Conservation (phyloP, 192 early-diverging fungal species). For the Backusella australiensis region DNA sequence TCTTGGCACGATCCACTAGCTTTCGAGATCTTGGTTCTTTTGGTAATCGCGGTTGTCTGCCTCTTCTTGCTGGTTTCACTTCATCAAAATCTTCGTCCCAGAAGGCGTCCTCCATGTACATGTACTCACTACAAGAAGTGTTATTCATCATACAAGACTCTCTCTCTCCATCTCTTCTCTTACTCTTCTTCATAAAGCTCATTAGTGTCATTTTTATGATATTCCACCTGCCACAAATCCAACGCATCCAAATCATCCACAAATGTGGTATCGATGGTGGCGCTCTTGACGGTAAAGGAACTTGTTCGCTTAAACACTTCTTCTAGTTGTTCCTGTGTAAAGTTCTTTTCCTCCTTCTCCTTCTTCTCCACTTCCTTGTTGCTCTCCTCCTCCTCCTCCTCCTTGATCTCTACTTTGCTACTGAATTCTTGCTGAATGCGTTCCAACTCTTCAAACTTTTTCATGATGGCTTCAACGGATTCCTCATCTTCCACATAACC, state of each 20-base stretch:
- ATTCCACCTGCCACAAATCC: constrained; percentile 79
- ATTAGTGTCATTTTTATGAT: constrained; percentile 65
- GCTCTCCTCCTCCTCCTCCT: not conserved
- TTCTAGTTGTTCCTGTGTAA: constrained; percentile 79
- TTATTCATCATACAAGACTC: no score
- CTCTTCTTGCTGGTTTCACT: constrained; percentile 42
- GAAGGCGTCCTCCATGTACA: constrained; percentile 80
- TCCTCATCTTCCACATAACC: constrained; percentile 97
- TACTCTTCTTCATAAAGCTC: constrained; percentile 82
- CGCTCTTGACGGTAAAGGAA: constrained; percentile 75
- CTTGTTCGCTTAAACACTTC: constrained; percentile 91
- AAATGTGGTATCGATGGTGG: constrained; percentile 53
- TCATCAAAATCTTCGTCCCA: constrained; percentile 69
- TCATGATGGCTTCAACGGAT: constrained; percentile 96
- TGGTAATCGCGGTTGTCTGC: constrained; percentile 24
- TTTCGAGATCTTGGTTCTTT: constrained; percentile 43
- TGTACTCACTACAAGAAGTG: constrained; percentile 60
- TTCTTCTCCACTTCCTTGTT: not conserved
- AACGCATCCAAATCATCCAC: constrained; percentile 65
- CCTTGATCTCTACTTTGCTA: constrained; percentile 11
- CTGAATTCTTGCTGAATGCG: constrained; percentile 78
- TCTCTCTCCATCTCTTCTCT: constrained; percentile 13
- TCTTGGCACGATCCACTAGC: constrained; percentile 56
- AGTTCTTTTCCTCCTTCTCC: not conserved
- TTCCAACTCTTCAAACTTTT: constrained; percentile 96